A percentile compares a stretch with the other conserved stretches of the same genome.
Evolutionary conservation across 768 basidiomycete genomes (phyloP).

Genomic region (Pluteus cervinus): DNA sequence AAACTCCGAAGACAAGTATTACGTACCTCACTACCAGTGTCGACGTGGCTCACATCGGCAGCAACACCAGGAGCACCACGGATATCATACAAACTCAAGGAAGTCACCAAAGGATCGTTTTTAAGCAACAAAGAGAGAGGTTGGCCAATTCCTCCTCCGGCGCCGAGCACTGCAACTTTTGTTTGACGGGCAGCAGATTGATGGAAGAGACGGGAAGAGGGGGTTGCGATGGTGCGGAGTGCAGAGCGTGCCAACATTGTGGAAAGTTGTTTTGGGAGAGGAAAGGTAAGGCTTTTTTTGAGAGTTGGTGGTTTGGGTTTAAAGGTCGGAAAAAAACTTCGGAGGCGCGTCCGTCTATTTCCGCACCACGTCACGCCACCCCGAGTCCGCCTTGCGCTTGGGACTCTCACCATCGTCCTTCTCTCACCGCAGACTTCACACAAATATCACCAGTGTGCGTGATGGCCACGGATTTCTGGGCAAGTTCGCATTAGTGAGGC

Average conservation of each 20-base stretch:
- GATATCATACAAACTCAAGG: slow-evolving; percentile 89
- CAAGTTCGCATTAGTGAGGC: slow-evolving; percentile 10
- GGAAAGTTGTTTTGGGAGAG: slow-evolving; percentile 8
- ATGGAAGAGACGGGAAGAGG: slow-evolving; percentile 66
- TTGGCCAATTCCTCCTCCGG: slow-evolving; percentile 98
- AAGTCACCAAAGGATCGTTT: slow-evolving; percentile 82
- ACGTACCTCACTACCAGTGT: slow-evolving; percentile 70
- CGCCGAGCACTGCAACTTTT: slow-evolving; percentile 96
- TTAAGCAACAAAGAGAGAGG: slow-evolving; percentile 93
- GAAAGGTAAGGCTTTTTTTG: neutral
- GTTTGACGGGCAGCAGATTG: slow-evolving; percentile 64
- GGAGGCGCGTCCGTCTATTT: neutral
- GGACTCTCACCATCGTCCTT: neutral
- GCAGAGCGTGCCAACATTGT: slow-evolving; percentile 66
- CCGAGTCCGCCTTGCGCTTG: neutral
- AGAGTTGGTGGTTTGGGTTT: slow-evolving; percentile 1
- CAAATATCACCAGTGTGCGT: neutral
- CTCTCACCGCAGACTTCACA: slow-evolving; percentile 3
- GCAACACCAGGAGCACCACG: slow-evolving; percentile 96
- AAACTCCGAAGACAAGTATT: neutral
- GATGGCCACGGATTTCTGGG: slow-evolving; percentile 15
- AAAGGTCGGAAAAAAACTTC: too few relatives aligned
- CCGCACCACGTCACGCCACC: neutral
- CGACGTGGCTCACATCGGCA: slow-evolving; percentile 94
- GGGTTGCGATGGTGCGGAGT: slow-evolving; percentile 46